Conservation (phyloP, 2,329 filamentous ascomycete species). For the Phyllosticta citribraziliensis region DNA sequence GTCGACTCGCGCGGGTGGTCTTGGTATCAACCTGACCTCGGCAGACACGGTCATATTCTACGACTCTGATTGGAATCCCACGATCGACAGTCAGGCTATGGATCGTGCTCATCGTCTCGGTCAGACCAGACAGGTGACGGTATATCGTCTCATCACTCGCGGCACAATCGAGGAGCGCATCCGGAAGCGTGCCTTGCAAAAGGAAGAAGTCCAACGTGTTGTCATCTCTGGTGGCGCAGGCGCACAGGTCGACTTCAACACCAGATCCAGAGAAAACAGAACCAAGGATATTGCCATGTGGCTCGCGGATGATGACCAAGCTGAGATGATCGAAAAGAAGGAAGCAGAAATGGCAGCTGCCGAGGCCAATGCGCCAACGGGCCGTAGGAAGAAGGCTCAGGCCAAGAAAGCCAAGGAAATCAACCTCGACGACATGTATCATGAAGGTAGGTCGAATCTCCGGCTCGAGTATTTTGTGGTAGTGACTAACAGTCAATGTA, state of each 20-base stretch:
- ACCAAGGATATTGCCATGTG: slow-evolving; percentile 99
- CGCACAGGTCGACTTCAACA: slow-evolving; percentile 92
- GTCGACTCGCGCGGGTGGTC: slow-evolving; percentile 89
- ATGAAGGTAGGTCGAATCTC: slow-evolving; percentile 68
- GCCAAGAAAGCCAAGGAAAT: slow-evolving; percentile 47
- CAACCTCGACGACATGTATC: slow-evolving; percentile 91
- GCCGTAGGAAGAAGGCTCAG: slow-evolving; percentile 46
- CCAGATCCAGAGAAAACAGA: slow-evolving; percentile 77
- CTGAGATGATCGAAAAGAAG: slow-evolving; percentile 83
- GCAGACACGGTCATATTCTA: slow-evolving; percentile 99
- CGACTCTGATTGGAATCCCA: slow-evolving; percentile 98
- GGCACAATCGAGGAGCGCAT: slow-evolving; percentile 98
- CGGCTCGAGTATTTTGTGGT: background rate
- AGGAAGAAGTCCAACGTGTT: slow-evolving; percentile 96
- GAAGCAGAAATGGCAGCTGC: slow-evolving; percentile 72
- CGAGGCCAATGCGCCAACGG: slow-evolving; percentile 40
- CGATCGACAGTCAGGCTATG: slow-evolving; percentile 98
- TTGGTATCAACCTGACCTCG: slow-evolving; percentile 93
- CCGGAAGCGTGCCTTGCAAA: slow-evolving; percentile 90
- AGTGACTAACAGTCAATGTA: slow-evolving; percentile 32
- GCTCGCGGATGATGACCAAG: slow-evolving; percentile 95
- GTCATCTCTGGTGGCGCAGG: slow-evolving; percentile 81
- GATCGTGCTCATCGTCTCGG: slow-evolving; percentile 96
- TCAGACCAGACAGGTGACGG: slow-evolving; percentile 90
- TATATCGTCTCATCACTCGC: slow-evolving; percentile 93